Percentiles rank a stretch among this genome's conserved stretches.
Conservation (phyloP, 192 early-diverging fungal species). For the Borealophlyctis nickersoniae region DNA sequence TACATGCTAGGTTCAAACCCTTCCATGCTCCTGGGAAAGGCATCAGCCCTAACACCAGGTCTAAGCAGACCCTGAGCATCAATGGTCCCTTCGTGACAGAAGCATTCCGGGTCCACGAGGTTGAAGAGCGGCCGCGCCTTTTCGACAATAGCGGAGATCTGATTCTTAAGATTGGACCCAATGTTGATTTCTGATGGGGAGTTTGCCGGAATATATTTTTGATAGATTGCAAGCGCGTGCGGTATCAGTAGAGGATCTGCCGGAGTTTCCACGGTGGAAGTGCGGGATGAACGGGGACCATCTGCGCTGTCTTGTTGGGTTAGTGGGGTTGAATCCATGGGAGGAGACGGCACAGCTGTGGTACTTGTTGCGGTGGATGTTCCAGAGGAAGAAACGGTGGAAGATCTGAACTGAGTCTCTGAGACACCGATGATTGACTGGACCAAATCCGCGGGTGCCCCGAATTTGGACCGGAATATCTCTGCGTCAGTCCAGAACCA, state of each 20-base stretch:
- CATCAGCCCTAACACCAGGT: not conserved
- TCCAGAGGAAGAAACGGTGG: not conserved
- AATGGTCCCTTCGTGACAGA: conserved; percentile 46
- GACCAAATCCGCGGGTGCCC: not conserved
- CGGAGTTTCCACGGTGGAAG: not conserved
- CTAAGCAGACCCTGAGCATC: conserved; percentile 45
- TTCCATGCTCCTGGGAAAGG: conserved; percentile 14
- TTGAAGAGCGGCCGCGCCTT: conserved; percentile 41
- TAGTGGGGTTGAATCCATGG: too few species aligned
- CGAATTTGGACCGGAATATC: conserved; percentile 44
- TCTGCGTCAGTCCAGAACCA: conserved; percentile 66
- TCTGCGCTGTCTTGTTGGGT: too few species aligned
- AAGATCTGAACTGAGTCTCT: not conserved
- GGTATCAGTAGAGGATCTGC: conserved; percentile 22
- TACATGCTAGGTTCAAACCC: conserved; percentile 44
- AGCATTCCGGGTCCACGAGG: conserved; percentile 50
- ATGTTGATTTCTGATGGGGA: conserved; percentile 44
- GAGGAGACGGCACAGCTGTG: not conserved
- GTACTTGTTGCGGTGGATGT: not conserved
- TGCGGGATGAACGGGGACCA: not conserved
- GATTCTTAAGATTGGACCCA: conserved; percentile 33
- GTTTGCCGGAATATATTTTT: conserved; percentile 36
- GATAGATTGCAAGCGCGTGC: conserved; percentile 41
- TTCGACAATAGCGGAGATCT: conserved; percentile 35
- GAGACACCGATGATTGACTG: too few species aligned